Base-by-base conservation (phyloP, 805 yeast genomes). In the Saccharomyces paradoxus region DNA sequence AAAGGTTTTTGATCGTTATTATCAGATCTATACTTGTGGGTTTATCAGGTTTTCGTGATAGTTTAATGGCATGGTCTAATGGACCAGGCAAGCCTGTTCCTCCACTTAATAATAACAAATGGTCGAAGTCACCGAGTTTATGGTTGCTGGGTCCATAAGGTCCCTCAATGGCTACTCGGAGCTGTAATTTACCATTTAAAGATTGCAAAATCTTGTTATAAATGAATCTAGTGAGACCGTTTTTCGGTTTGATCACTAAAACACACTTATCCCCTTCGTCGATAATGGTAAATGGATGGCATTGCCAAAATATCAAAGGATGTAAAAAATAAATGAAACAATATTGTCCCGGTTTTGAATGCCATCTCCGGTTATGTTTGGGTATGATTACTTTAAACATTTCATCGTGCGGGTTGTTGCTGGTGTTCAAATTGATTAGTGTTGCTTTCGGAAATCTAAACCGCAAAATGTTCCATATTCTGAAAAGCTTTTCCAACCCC, bases 31-130 rank as follows among this genome's bases (percentile, higher is more conserved):
- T 52, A 8, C 46, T 32, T 37, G 50, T 53, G 17, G 52, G 51
- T 17, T 51, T n/a, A 17, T 53, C 41, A 12, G 17, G 46, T 31
- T 46, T 47, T 27, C 56, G 44, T 28, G 60, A 61, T 13, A 79
- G 60, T 49, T 75, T 72, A 26, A 72, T 58, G 1, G 77, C 82
- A 54, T 79, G 73, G 4, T 80, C 69, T 53, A 78, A 77, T 17
- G 81, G 74, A 1, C 82, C 87, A 0, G 92, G 83, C 51, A 87
- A 73, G 53, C 94, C 94, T 53, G 82, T 81, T 30, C 94, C 92
- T 49, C 89, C 91, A 6, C 90, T 85, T 24, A 86, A 57, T 48
- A 84, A 75, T 6, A 84, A 74, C 7, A 83, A 78, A 54, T 79
- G 76, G 50, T 81, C 78, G 60, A 77, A 84, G 28, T 70, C 65